These are phyloP conservation scores for Backusella westeae DNA, from an alignment of 192 early-diverging fungal genomes.

Conservation along the genomic window DNA sequence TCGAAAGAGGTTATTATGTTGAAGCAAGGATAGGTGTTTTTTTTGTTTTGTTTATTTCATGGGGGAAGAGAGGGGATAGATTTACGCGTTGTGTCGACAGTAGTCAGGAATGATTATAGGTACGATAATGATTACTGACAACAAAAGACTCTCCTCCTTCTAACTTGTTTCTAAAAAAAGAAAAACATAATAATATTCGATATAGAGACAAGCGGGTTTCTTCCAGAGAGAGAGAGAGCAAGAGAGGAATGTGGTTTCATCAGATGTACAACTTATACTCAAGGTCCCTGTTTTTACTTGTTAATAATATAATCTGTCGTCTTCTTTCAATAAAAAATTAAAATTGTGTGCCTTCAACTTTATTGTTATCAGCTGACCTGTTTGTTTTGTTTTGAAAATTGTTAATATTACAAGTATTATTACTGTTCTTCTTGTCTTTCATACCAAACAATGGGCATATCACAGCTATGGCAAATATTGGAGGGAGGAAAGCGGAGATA, in stretches of 20 bases:
- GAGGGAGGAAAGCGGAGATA: neutral
- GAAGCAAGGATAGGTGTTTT: neutral
- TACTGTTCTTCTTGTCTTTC: neutral
- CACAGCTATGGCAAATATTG: constrained; percentile 7
- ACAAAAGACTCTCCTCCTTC: neutral
- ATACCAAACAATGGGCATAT: constrained; percentile 1
- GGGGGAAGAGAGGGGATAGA: neutral
- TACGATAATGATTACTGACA: neutral
- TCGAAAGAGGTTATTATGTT: neutral
- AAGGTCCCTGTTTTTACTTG: neutral
- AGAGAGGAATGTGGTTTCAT: neutral
- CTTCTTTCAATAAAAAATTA: neutral
- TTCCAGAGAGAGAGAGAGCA: too few species aligned
- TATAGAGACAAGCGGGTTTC: neutral
- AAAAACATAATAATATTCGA: neutral
- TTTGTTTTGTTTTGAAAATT: neutral
- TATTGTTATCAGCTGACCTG: neutral
- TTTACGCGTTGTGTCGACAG: neutral
- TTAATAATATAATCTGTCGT: neutral
- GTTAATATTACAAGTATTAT: neutral
- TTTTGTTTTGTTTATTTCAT: neutral
- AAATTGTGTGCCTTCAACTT: neutral
- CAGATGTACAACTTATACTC: constrained; percentile 8
- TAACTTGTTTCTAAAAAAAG: neutral
- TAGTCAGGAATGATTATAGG: neutral